These are phyloP conservation scores for Willaertia magna DNA, from an alignment of 208 protist species.

Conservation along the genomic window DNA sequence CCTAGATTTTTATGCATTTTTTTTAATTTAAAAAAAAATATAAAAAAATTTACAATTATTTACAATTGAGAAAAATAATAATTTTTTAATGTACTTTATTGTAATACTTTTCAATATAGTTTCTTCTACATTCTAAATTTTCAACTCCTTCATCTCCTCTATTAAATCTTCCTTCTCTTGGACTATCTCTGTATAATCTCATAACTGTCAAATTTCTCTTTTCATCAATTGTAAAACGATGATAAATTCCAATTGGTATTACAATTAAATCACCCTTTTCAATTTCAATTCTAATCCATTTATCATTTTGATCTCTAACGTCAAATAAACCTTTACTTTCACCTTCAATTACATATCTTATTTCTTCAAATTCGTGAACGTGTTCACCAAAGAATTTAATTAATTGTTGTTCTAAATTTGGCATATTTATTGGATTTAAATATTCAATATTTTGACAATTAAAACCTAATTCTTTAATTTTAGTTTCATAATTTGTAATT, in stretches of 20 bases:
- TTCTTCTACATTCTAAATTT: neutral
- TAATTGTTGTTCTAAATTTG: conserved; percentile 45
- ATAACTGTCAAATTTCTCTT: conserved; percentile 44
- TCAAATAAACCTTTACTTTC: conserved; percentile 69
- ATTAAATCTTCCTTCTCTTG: conserved; percentile 52
- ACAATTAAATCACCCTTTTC: conserved; percentile 60
- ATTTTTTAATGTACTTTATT: no score
- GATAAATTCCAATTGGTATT: conserved; percentile 65
- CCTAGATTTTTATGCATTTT: no score
- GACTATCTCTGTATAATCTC: conserved; percentile 53
- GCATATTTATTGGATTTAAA: neutral
- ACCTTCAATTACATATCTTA: conserved; percentile 66
- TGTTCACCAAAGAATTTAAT: conserved; percentile 78
- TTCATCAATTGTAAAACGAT: conserved; percentile 57
- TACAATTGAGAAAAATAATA: no score
- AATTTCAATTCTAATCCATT: conserved; percentile 71
- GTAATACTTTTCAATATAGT: neutral
- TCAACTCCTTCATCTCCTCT: conserved; percentile 11
- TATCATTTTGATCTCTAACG: conserved; percentile 66
- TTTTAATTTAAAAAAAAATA: no score
- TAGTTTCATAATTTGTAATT: conserved; percentile 11
- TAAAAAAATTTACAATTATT: no score
- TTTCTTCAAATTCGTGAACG: conserved; percentile 76
- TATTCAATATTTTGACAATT: neutral
- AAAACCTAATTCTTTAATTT: neutral